phyloP scores from a whole-genome alignment of 2,329 filamentous ascomycete species.

The Scedosporium dehoogii region DNA sequence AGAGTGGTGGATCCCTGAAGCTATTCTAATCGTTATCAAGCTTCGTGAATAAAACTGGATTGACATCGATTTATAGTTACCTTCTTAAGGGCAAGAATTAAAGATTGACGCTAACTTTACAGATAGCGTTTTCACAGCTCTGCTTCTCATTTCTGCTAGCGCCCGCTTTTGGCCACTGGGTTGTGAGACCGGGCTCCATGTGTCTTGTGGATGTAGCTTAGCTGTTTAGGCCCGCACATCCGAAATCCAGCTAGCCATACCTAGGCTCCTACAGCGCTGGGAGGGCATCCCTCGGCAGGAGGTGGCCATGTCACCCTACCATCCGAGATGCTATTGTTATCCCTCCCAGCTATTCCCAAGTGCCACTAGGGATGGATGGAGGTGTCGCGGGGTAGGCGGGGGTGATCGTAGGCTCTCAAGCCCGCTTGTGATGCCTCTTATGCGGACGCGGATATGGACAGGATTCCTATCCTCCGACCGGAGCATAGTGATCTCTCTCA shows the following conservation, averaged over 20 bases:
- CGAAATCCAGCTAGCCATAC: background rate
- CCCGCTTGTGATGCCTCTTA: too few relatives aligned
- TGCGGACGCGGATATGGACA: background rate
- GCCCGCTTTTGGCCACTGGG: background rate
- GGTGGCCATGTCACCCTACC: background rate
- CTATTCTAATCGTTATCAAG: too few relatives aligned
- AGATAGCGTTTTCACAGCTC: too few relatives aligned
- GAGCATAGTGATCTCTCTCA: background rate
- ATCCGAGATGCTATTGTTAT: background rate
- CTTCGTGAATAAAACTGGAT: too few relatives aligned
- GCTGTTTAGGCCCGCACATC: background rate
- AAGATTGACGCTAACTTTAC: too few relatives aligned
- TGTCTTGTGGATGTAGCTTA: background rate
- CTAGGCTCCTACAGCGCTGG: background rate
- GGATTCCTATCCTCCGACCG: background rate
- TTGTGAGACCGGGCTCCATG: too few relatives aligned
- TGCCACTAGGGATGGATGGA: background rate
- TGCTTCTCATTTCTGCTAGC: too few relatives aligned
- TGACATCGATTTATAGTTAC: too few relatives aligned
- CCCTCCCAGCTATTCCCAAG: background rate
- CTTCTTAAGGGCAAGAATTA: too few relatives aligned
- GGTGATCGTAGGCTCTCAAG: too few relatives aligned
- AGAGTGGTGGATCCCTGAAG: too few relatives aligned
- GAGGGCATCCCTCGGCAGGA: background rate
- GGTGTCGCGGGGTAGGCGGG: too few relatives aligned